Conservation (phyloP, 257 asterid genomes). For the Rhazya stricta region DNA sequence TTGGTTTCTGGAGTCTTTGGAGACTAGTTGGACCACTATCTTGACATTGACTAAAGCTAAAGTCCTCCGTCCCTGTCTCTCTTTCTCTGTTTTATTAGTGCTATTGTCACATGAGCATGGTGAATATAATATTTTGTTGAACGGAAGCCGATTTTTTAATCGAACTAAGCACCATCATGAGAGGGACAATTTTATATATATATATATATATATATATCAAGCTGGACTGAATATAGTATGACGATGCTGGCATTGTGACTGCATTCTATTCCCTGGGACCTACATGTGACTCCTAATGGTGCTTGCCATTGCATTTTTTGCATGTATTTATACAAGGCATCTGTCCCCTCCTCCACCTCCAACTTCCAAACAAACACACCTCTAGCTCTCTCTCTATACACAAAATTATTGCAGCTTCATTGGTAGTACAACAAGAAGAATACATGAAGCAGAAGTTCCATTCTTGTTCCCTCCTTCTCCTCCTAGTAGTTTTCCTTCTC, state of each 20-base stretch:
- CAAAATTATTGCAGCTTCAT: neutral
- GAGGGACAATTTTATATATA: too few relatives aligned
- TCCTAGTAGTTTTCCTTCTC: conserved; percentile 16
- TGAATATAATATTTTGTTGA: neutral
- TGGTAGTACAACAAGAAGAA: neutral
- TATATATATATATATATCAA: too few relatives aligned
- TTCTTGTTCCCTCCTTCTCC: conserved; percentile 12
- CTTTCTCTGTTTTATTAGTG: neutral
- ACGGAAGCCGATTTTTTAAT: too few relatives aligned
- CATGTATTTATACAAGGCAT: conserved; percentile 23
- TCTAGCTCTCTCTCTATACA: neutral
- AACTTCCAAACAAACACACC: conserved; percentile 5
- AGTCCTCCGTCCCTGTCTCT: neutral
- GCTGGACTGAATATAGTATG: neutral
- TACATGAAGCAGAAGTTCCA: conserved; percentile 21
- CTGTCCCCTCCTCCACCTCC: conserved; percentile 18
- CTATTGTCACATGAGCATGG: conserved; percentile 15
- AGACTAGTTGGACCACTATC: conserved; percentile 30
- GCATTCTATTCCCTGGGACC: conserved; percentile 2
- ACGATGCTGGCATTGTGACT: conserved; percentile 5
- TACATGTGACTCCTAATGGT: conserved; percentile 1
- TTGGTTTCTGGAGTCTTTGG: conserved; percentile 20
- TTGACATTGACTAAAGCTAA: conserved; percentile 22
- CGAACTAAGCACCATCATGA: neutral
- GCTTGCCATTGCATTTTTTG: conserved; percentile 3